Conservation (phyloP, 768 basidiomycete species). For the Psilocybe cubensis region DNA sequence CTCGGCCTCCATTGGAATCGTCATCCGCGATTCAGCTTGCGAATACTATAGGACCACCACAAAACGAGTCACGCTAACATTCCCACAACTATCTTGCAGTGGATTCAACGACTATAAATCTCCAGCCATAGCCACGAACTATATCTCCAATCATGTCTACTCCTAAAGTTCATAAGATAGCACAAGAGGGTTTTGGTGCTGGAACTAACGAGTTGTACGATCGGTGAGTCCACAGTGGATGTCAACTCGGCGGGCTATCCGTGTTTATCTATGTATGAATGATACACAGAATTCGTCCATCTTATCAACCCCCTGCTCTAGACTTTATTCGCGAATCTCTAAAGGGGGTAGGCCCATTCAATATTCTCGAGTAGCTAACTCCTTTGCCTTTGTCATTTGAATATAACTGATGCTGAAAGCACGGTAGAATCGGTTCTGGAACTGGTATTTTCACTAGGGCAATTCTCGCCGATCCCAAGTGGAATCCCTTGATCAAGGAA, state of each 20-base stretch:
- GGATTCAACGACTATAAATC: not conserved
- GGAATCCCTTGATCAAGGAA: conserved; percentile 50
- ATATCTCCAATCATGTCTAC: not conserved
- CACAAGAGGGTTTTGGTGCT: conserved; percentile 71
- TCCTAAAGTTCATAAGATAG: conserved; percentile 56
- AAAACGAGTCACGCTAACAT: not conserved
- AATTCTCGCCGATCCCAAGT: conserved; percentile 65
- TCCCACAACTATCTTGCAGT: not conserved
- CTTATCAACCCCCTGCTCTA: conserved; percentile 72
- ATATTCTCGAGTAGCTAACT: conserved; percentile 75
- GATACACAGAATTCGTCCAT: conserved; percentile 69
- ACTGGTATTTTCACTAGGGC: conserved; percentile 91
- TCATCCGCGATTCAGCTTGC: not conserved
- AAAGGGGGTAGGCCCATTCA: conserved; percentile 42
- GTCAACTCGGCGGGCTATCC: not conserved
- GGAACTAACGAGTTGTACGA: conserved; percentile 89
- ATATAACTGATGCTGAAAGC: conserved; percentile 6
- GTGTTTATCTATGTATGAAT: not conserved
- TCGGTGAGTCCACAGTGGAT: conserved; percentile 42
- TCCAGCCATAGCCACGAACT: not conserved
- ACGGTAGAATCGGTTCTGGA: conserved; percentile 75
- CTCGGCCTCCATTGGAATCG: not conserved
- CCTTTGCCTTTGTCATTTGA: not conserved
- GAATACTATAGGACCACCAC: not conserved
- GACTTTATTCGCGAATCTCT: conserved; percentile 58